These are phyloP conservation scores for Pythium rhizo-oryzae DNA, from an alignment of 352 stramenopile genomes.

Conservation along the genomic window DNA sequence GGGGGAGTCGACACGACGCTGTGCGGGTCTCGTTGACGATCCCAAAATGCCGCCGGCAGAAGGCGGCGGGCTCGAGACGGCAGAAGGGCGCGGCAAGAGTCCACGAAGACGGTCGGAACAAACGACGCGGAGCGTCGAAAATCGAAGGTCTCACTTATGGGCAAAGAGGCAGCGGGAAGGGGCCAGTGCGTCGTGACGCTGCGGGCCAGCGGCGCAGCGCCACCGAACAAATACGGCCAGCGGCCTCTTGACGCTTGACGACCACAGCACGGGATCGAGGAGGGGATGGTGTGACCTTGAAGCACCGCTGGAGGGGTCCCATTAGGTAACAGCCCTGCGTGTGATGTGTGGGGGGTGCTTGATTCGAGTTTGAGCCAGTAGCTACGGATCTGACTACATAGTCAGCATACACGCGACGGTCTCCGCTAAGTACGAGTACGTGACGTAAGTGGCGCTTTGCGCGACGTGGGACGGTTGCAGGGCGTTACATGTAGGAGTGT, in stretches of 20 bases:
- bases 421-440: constrained; percentile 9
- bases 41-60: constrained; percentile 4
- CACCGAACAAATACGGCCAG: neutral
- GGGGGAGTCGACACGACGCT: neutral
- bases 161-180: too few species aligned
- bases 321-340: neutral
- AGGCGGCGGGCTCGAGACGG: neutral
- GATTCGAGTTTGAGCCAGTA: neutral
- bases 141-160: too few species aligned
- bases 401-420: neutral
- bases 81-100: neutral
- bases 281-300: neutral
- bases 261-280: neutral
- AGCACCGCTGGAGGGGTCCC: neutral
- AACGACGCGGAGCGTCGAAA: too few species aligned
- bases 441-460: neutral
- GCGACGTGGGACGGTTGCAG: neutral
- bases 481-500: too few species aligned
- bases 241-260: neutral
- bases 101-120: neutral
- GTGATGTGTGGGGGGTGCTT: neutral
- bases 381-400: constrained; percentile 18
- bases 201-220: neutral
- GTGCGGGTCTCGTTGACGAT: constrained; percentile 4
- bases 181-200: neutral